Conservation (phyloP, 1,139 yeast genomes). For the Nadsonia commutata region DNA sequence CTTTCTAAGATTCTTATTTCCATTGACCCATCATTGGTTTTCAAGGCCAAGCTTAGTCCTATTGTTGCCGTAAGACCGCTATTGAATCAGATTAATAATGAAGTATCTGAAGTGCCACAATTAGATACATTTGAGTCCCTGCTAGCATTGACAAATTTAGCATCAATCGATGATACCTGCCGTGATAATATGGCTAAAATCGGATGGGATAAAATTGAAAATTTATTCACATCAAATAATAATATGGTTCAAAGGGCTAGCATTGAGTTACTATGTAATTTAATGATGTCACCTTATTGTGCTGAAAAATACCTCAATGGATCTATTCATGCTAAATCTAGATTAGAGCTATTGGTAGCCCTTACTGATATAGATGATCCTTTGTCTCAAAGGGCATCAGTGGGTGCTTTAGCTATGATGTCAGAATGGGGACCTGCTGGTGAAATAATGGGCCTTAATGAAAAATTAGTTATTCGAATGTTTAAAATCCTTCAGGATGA, state of each 20-base stretch:
- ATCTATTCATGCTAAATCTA: conserved; percentile 14
- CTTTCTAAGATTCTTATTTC: conserved; percentile 24
- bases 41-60: conserved; percentile 22
- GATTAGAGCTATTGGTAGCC: conserved; percentile 20
- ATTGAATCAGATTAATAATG: conserved; percentile 16
- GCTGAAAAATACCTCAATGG: conserved; percentile 26
- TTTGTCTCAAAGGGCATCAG: conserved; percentile 24
- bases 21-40: conserved; percentile 22
- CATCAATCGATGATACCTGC: conserved; percentile 25
- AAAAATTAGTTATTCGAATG: conserved; percentile 12
- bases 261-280: conserved; percentile 26
- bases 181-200: conserved; percentile 21
- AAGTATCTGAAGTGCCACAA: conserved; percentile 16
- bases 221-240: conserved; percentile 22
- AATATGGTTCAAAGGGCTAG: conserved; percentile 24
- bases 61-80: conserved; percentile 21
- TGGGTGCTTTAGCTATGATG: conserved; percentile 27
- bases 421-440: conserved; percentile 25
- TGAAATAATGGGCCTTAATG: conserved; percentile 12
- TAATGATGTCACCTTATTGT: conserved; percentile 22
- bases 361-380: conserved; percentile 22
- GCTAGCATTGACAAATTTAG: conserved; percentile 35
- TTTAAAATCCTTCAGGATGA: conserved; percentile 10
- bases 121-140: conserved; percentile 33
- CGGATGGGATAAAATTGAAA: conserved; percentile 28